Evolutionary conservation across 805 yeast species (phyloP).

Genomic region (Schizosaccharomyces octosporus): DNA sequence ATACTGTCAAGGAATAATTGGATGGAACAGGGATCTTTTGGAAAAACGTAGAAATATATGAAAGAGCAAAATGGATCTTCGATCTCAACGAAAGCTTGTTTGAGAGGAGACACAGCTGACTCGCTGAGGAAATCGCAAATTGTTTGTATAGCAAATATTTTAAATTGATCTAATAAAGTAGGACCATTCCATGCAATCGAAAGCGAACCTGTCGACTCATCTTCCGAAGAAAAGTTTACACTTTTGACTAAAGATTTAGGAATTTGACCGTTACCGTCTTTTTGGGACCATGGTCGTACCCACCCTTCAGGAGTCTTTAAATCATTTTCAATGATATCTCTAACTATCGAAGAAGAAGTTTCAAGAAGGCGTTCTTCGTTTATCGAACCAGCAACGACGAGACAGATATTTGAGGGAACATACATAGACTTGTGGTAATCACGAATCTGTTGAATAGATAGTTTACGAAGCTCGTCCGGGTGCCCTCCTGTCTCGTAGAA

Average conservation of each 20-base stretch:
- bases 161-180: slow-evolving; percentile 23
- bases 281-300: slow-evolving; percentile 58
- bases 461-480: slow-evolving; percentile 44
- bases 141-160: slow-evolving; percentile 45
- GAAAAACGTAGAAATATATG: slow-evolving; percentile 46
- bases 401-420: slow-evolving; percentile 60
- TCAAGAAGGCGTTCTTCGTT: slow-evolving; percentile 45
- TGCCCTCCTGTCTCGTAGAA: slow-evolving; percentile 87
- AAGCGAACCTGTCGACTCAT: slow-evolving; percentile 61
- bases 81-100: slow-evolving; percentile 48
- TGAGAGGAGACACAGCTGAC: slow-evolving; percentile 51
- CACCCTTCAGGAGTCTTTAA: slow-evolving; percentile 10
- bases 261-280: slow-evolving; percentile 20
- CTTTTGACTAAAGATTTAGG: slow-evolving; percentile 19
- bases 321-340: slow-evolving; percentile 21
- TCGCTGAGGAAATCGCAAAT: slow-evolving; percentile 53
- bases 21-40: slow-evolving; percentile 18
- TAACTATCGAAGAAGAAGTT: slow-evolving; percentile 38
- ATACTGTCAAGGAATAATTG: slow-evolving; percentile 31
- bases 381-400: slow-evolving; percentile 69
- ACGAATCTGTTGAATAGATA: slow-evolving; percentile 51
- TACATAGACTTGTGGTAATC: slow-evolving; percentile 49
- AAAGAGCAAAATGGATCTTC: slow-evolving; percentile 61
- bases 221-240: slow-evolving; percentile 60
- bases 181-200: slow-evolving; percentile 69